phyloP scores from a whole-genome alignment of 139 green algal species.

The Micromonas pusilla region DNA sequence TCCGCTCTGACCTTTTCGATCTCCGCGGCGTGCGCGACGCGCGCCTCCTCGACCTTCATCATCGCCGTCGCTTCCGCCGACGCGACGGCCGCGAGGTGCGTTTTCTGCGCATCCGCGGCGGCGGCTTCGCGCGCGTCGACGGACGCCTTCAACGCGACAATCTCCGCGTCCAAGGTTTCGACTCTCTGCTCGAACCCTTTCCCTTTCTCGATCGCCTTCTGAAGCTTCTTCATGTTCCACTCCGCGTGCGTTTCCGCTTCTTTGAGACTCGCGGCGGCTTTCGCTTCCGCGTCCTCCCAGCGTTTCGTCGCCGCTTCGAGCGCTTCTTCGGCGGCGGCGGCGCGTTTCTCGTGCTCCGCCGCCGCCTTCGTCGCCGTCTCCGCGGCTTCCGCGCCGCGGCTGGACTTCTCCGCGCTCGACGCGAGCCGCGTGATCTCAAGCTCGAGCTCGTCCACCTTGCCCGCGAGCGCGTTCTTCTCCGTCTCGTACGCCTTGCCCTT shows the following conservation, averaged over 20 bases:
- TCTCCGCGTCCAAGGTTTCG: not conserved
- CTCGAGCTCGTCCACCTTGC: not conserved
- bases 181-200: not conserved
- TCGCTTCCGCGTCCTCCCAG: too few relatives aligned
- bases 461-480: not conserved
- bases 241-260: not conserved
- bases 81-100: too few relatives aligned
- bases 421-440: not conserved
- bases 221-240: not conserved
- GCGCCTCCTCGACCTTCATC: too few relatives aligned
- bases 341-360: not conserved
- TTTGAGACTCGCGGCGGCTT: too few relatives aligned
- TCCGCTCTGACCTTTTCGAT: too few relatives aligned
- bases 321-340: too few relatives aligned
- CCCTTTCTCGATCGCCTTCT: not conserved
- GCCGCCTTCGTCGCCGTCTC: not conserved
- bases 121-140: too few relatives aligned
- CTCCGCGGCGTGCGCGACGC: too few relatives aligned
- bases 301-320: too few relatives aligned
- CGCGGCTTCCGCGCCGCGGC: not conserved
- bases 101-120: too few relatives aligned
- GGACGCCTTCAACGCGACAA: too few relatives aligned
- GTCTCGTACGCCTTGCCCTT: not conserved
- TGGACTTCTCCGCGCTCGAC: not conserved
- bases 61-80: too few relatives aligned